Conservation (phyloP, 2,329 filamentous ascomycete species). For the Fusarium globosum region DNA sequence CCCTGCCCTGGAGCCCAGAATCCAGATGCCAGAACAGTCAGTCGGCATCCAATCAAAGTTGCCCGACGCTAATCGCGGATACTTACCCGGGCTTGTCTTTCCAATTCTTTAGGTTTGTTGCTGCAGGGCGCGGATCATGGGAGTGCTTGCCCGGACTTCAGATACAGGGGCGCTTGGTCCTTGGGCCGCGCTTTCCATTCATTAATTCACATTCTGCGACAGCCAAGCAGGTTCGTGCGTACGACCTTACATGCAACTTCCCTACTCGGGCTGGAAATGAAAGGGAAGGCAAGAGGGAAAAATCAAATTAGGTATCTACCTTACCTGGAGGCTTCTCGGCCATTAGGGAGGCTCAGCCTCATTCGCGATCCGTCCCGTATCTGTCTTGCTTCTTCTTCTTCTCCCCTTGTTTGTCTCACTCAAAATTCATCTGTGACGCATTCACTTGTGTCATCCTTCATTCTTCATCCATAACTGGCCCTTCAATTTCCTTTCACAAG, state of each 20-base stretch:
- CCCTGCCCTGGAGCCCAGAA: conserved; percentile 13
- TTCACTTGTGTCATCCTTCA: neutral
- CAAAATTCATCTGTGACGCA: conserved; percentile 16
- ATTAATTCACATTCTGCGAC: conserved; percentile 37
- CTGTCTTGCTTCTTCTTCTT: conserved; percentile 1
- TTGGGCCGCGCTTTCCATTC: conserved; percentile 40
- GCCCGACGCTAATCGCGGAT: conserved; percentile 27
- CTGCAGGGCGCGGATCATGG: conserved; percentile 31
- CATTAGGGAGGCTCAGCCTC: conserved; percentile 24
- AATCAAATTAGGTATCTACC: neutral
- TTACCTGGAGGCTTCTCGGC: conserved; percentile 9
- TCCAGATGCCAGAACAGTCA: conserved; percentile 30
- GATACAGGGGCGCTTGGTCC: conserved; percentile 25
- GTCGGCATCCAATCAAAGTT: conserved; percentile 22
- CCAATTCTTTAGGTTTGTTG: conserved; percentile 1
- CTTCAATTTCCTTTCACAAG: neutral
- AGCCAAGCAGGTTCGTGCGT: conserved; percentile 34
- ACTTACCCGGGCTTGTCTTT: conserved; percentile 8
- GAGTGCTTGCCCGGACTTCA: conserved; percentile 23
- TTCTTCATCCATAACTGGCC: neutral
- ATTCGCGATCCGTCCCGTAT: conserved; percentile 32
- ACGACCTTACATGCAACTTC: conserved; percentile 31
- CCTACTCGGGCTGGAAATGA: conserved; percentile 28
- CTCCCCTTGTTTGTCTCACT: neutral
- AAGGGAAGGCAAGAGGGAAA: conserved; percentile 10